phyloP scores from a whole-genome alignment of 306 rosid species.

The Fragaria vesca region DNA sequence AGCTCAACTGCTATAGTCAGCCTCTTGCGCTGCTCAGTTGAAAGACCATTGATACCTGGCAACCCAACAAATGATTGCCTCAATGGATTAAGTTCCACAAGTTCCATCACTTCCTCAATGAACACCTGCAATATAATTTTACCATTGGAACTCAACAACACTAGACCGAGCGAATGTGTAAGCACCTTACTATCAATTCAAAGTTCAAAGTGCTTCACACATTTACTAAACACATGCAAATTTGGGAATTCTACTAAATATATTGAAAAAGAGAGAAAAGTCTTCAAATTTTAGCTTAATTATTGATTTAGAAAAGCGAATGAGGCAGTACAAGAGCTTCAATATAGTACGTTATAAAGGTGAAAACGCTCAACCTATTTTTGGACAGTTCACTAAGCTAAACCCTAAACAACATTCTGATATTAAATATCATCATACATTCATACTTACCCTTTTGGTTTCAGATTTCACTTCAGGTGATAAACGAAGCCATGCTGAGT shows the following conservation, averaged over 20 bases:
- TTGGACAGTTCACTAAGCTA: no score
- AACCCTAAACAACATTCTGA: no score
- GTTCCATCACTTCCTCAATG: constrained; percentile 57
- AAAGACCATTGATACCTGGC: constrained; percentile 50
- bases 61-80: constrained; percentile 49
- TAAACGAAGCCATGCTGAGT: no score
- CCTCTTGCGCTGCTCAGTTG: constrained; percentile 55
- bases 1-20: constrained; percentile 58
- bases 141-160: background rate
- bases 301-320: no score
- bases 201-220: background rate
- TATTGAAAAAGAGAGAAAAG: no score
- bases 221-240: background rate
- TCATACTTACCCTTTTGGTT: no score
- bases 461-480: no score
- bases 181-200: background rate
- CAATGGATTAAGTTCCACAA: constrained; percentile 44
- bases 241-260: background rate
- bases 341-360: no score
- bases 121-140: constrained; percentile 33
- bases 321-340: no score
- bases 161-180: background rate
- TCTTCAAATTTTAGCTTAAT: no score
- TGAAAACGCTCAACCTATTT: no score
- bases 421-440: no score